phyloP scores from a whole-genome alignment of 2,329 filamentous ascomycete species.

The Pseudofabraea citricarpa region DNA sequence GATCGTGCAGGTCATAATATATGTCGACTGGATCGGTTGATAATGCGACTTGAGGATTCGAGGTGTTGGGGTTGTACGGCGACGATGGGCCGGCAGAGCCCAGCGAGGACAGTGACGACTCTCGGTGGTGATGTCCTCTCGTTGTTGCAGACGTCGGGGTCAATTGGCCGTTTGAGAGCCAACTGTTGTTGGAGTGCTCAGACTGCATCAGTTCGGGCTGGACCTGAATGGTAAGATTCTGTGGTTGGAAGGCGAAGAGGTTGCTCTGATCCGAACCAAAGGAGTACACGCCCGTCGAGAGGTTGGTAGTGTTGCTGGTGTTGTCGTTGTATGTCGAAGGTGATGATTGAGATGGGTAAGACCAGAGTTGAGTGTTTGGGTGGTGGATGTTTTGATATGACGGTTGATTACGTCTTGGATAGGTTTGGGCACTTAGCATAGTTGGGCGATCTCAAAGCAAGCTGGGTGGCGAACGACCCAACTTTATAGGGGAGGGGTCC shows the following conservation, averaged over 20 bases:
- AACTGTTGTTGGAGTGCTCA: conserved; percentile 21
- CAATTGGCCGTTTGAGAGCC: conserved; percentile 26
- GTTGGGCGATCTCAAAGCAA: neutral
- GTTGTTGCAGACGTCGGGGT: conserved; percentile 26
- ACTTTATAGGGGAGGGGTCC: neutral
- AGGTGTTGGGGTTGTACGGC: conserved; percentile 49
- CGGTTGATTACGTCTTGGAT: neutral
- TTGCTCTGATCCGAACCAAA: conserved; percentile 17
- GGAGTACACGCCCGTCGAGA: conserved; percentile 11
- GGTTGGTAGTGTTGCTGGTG: neutral
- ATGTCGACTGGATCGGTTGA: conserved; percentile 31
- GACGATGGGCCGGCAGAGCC: conserved; percentile 57
- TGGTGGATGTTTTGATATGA: neutral
- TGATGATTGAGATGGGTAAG: neutral
- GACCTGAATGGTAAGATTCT: conserved; percentile 13
- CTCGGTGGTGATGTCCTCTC: conserved; percentile 44
- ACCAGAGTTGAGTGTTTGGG: too few relatives aligned
- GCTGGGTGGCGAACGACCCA: neutral
- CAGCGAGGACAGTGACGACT: conserved; percentile 56
- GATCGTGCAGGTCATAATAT: conserved; percentile 34
- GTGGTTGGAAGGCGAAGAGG: conserved; percentile 19
- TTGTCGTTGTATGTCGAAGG: too few relatives aligned
- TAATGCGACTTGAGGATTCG: conserved; percentile 50
- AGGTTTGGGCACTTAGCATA: neutral
- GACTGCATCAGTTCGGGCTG: conserved; percentile 22